A percentile compares a stretch with the other conserved stretches of the same genome.
Evolutionary conservation across 257 asterid species (phyloP).

Genomic region (Solanum etuberosum): DNA sequence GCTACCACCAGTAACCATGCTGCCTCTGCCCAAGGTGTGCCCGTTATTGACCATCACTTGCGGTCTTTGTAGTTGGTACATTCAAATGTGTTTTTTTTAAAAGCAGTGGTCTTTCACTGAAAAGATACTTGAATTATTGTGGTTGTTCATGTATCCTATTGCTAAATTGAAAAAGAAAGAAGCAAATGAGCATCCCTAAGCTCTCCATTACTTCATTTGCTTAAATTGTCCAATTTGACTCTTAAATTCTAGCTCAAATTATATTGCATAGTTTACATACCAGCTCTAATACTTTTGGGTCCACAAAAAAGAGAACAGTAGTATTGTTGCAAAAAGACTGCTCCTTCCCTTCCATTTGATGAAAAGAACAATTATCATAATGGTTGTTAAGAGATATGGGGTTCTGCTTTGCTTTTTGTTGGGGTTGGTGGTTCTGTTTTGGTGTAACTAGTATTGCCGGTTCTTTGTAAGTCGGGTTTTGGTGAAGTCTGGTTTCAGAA

Average conservation of each 20-base stretch:
- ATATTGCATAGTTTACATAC: not conserved
- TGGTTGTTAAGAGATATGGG: not conserved
- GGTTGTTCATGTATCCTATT: not conserved
- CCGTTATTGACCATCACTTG: not conserved
- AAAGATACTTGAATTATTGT: not conserved
- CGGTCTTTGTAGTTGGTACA: not conserved
- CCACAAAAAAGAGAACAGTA: not conserved
- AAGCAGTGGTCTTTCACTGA: not conserved
- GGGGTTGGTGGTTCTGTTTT: not conserved
- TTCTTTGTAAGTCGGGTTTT: not conserved
- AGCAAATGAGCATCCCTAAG: not conserved
- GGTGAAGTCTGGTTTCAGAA: not conserved
- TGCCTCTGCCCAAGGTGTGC: conserved; percentile 49
- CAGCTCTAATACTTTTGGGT: not conserved
- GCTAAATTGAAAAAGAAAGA: not conserved
- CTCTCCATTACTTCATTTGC: not conserved
- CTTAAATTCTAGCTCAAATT: not conserved
- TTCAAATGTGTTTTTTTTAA: not conserved
- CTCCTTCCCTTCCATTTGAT: not conserved
- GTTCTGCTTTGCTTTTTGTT: not conserved
- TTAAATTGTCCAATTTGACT: not conserved
- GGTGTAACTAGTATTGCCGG: not conserved
- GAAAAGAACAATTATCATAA: not conserved
- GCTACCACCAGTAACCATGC: conserved; percentile 36
- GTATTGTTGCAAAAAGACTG: not conserved